Percentiles rank a stretch among this genome's conserved stretches.
Evolutionary conservation across 495 filamentous ascomycete species (phyloP).

Genomic region (Trichoderma erinaceum): DNA sequence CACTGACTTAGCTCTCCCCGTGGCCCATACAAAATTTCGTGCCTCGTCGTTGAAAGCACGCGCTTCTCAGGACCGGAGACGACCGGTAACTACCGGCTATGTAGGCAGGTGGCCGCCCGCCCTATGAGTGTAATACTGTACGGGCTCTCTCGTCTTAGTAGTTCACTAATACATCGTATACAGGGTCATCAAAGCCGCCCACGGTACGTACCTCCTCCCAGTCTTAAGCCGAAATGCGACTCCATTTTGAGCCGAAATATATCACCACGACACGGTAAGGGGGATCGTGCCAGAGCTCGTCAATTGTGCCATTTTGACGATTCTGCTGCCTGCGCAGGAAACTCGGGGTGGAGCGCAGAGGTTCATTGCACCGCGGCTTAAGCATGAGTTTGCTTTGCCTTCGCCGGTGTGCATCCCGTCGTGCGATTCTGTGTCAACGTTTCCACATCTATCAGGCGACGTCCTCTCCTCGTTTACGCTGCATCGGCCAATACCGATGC

Average conservation of each 20-base stretch:
- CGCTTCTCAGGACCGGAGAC: neutral
- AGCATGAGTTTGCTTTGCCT: neutral
- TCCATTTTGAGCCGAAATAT: slow-evolving; percentile 11
- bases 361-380: neutral
- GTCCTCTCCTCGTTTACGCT: neutral
- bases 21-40: neutral
- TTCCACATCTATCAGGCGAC: neutral
- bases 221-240: slow-evolving; percentile 5
- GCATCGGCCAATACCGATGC: neutral
- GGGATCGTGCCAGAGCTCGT: neutral
- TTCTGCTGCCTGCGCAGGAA: neutral
- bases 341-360: neutral
- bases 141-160: neutral
- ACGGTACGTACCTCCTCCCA: neutral
- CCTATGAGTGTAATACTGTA: neutral
- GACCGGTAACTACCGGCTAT: neutral
- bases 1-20: neutral
- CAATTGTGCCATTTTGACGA: slow-evolving; percentile 3
- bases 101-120: neutral
- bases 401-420: neutral
- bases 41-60: neutral
- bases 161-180: neutral
- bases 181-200: neutral
- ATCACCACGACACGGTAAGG: neutral
- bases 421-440: slow-evolving; percentile 6